Evolutionary conservation across 805 yeast genomes (phyloP), one percentile per base, ranked within the genome.

Genomic region (Peterozyma toletana): DNA sequence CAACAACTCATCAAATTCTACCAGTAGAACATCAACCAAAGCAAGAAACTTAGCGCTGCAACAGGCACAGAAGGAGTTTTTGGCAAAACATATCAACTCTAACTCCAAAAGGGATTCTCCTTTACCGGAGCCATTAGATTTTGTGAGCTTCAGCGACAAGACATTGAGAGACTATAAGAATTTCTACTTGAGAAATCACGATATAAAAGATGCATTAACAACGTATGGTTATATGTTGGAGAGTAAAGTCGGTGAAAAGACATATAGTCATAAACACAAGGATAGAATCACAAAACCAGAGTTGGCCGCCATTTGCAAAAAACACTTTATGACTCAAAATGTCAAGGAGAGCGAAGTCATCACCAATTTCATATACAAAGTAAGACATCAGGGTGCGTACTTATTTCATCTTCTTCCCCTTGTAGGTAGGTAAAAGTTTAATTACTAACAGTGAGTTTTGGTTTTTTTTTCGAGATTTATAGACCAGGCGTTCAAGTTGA

Each of bases 291-390:
- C 79, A 39, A 84, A 81, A 58, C 65, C 65, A 3, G 86, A 80
- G 48, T 69, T 83, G 30, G 83, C 87, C 0, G 60, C 59, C 2
- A 72, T 71, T 21, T 79, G 81, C 21, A 82, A 78, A 61, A 75
- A 73, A 44, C 97, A 91, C 60, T 87, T 90, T 53, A 53, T 71
- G 50, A 67, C 59, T 41, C 48, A 67, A 21, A 71, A 75, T 11
- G 78, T 80, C 3, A 80, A 86, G 53, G 99, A 91, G 56, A 79
- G 83, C 46, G 98, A 91, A 53, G 79, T 85, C 30, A 80, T 91
- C 35, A 87, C 96, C 33, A 89, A 86, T 54, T 93, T 91, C 58
- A 70, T 93, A 44, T 93, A 91, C 65, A 82, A 86, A 54, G 89
- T 87, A 42, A 80, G 79, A 55, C 83, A 87, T 56, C 86, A 86